These are phyloP conservation scores for Pichia sp. DNA, from an alignment of 1,139 yeast genomes.

Conservation along the genomic window DNA sequence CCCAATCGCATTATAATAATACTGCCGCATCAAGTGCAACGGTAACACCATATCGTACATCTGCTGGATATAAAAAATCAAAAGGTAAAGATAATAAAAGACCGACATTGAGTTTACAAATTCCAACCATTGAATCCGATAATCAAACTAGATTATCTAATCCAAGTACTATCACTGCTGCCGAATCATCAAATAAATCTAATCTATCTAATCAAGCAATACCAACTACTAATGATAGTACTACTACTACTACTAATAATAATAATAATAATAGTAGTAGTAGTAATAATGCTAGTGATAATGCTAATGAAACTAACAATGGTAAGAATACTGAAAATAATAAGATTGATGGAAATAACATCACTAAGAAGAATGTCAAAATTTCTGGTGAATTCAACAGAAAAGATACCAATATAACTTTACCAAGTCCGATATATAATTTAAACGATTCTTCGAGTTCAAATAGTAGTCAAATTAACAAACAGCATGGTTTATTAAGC, in stretches of 20 bases:
- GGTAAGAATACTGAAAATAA: not conserved
- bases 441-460: conserved; percentile 2
- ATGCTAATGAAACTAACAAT: not conserved
- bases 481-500: not conserved
- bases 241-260: not conserved
- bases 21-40: conserved; percentile 1
- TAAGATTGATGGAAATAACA: too few relatives aligned
- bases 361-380: too few relatives aligned
- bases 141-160: not conserved
- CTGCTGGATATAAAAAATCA: conserved; percentile 9
- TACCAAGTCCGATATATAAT: conserved; percentile 12
- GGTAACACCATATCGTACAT: conserved; percentile 11
- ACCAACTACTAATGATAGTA: conserved; percentile 4
- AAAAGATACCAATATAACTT: not conserved
- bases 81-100: conserved; percentile 17
- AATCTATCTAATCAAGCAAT: not conserved
- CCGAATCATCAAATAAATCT: conserved; percentile 12
- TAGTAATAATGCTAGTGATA: not conserved
- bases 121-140: conserved; percentile 23
- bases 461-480: not conserved
- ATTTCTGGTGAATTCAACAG: not conserved
- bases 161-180: conserved; percentile 13
- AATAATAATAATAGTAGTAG: not conserved
- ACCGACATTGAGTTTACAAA: conserved; percentile 28
- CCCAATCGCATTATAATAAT: not conserved